Evolutionary conservation across 345 rosid genomes (phyloP).

Genomic region (Angophora floribunda): DNA sequence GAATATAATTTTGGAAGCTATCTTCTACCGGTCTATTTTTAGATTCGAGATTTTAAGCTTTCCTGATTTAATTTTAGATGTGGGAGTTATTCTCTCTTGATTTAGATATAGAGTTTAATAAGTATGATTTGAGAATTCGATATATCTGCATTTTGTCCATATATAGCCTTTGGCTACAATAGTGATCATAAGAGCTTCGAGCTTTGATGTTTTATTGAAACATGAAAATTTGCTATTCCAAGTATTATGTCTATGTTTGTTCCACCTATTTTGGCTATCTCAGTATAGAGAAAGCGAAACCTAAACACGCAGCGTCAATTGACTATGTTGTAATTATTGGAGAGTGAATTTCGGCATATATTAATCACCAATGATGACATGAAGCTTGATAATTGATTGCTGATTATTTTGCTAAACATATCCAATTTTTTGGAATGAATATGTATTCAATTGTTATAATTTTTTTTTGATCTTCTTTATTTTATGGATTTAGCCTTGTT

Average conservation of each 20-base stretch:
- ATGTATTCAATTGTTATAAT: no score
- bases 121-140: not conserved
- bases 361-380: rapidly evolving
- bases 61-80: not conserved
- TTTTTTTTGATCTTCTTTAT: rapidly evolving
- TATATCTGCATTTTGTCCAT: rapidly evolving
- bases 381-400: rapidly evolving
- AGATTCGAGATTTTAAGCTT: no score
- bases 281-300: rapidly evolving
- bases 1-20: not conserved
- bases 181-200: rapidly evolving
- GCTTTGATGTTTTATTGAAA: rapidly evolving
- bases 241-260: no score
- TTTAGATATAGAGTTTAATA: not conserved
- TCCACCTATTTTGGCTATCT: not conserved
- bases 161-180: not conserved
- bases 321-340: rapidly evolving
- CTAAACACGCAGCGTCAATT: not conserved
- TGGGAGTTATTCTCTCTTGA: rapidly evolving
- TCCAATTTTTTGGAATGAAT: rapidly evolving
- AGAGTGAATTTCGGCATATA: not conserved
- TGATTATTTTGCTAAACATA: not conserved
- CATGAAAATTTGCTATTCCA: not conserved
- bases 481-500: not conserved
- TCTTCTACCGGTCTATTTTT: not conserved